Evolutionary conservation across 2,329 filamentous ascomycete genomes (phyloP).

Genomic region (Zymoseptoria crescenta): DNA sequence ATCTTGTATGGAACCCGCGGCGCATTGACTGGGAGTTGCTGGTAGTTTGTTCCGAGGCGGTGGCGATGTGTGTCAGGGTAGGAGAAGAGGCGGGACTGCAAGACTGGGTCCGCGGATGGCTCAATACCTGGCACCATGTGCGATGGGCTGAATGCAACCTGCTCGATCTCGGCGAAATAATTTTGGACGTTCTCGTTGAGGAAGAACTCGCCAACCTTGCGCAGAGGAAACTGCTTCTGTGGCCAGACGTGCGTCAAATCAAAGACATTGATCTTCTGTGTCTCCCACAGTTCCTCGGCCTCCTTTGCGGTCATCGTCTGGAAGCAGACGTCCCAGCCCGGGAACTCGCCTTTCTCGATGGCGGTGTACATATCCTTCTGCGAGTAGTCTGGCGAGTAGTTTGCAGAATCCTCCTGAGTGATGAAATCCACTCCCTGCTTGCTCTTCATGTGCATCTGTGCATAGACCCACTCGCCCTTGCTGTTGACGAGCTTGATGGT

Average conservation of each 20-base stretch:
- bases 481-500: conserved; percentile 48
- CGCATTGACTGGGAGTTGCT: conserved; percentile 50
- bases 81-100: conserved; percentile 63
- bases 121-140: conserved; percentile 62
- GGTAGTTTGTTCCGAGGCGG: conserved; percentile 51
- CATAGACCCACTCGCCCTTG: conserved; percentile 47
- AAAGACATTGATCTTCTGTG: conserved; percentile 48
- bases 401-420: conserved; percentile 44
- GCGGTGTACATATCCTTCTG: conserved; percentile 47
- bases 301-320: conserved; percentile 48
- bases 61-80: conserved; percentile 60
- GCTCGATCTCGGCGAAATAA: conserved; percentile 61
- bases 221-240: conserved; percentile 45
- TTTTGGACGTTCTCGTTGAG: conserved; percentile 51
- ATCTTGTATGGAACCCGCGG: conserved; percentile 49
- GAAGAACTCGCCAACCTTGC: conserved; percentile 46
- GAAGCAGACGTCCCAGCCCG: conserved; percentile 44
- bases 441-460: conserved; percentile 46
- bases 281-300: conserved; percentile 46
- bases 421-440: conserved; percentile 47
- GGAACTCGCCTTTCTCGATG: conserved; percentile 47
- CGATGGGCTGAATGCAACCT: conserved; percentile 60
- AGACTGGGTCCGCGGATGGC: conserved; percentile 61
- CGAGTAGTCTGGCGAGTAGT: conserved; percentile 45
- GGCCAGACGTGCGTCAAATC: conserved; percentile 50